A percentile compares a stretch with the other conserved stretches of the same genome.
Evolutionary conservation across 768 basidiomycete genomes (phyloP).

Genomic region (Suillus ampliporus): DNA sequence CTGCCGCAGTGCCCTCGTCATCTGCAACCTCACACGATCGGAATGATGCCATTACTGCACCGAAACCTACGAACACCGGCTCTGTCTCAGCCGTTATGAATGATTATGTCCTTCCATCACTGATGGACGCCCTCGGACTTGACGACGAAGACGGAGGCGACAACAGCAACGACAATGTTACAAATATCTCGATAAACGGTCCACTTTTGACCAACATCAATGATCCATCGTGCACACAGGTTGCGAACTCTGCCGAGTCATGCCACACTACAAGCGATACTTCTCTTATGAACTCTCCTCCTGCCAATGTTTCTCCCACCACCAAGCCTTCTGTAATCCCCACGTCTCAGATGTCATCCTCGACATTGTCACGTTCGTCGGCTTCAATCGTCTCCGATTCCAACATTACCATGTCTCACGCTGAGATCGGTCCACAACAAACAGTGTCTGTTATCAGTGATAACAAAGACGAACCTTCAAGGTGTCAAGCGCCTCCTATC

Average conservation of each 20-base stretch:
- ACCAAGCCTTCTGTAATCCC: not conserved
- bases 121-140: constrained; percentile 14
- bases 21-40: too few relatives aligned
- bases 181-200: not conserved
- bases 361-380: not conserved
- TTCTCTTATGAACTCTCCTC: not conserved
- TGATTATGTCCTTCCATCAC: not conserved
- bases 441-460: constrained; percentile 1
- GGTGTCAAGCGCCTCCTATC: constrained; percentile 8
- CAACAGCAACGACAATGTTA: not conserved
- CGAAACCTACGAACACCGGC: too few relatives aligned
- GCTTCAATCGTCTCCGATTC: not conserved
- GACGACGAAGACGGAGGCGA: constrained; percentile 2
- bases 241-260: not conserved
- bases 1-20: constrained; percentile 8
- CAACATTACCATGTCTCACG: constrained; percentile 1
- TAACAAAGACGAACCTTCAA: constrained; percentile 13
- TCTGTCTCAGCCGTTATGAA: not conserved
- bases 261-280: not conserved
- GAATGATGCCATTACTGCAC: not conserved
- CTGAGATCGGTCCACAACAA: constrained; percentile 9
- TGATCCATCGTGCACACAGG: not conserved
- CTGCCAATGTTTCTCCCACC: not conserved
- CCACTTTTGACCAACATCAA: too few relatives aligned
- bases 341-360: constrained; percentile 2